These are phyloP conservation scores for Aphanomyces astaci DNA, from an alignment of 352 stramenopile genomes.

Conservation along the genomic window DNA sequence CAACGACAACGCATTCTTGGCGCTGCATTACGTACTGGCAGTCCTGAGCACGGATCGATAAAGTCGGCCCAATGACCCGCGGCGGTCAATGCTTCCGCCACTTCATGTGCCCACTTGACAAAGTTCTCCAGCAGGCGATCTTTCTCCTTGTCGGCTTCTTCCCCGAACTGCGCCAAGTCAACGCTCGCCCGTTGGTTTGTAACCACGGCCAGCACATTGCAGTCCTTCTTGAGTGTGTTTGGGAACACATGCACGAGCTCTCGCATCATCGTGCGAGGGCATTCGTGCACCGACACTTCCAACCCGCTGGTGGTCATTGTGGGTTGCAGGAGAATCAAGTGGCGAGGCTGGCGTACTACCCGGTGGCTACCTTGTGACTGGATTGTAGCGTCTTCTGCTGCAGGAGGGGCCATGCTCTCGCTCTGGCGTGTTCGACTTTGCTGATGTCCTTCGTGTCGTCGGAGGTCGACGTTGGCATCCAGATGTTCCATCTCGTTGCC, in stretches of 20 bases:
- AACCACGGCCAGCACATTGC: constrained; percentile 78
- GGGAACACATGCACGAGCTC: constrained; percentile 81
- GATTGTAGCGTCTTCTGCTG: constrained; percentile 27
- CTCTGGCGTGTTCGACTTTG: neutral
- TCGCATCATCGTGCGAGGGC: constrained; percentile 58
- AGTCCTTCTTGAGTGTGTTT: constrained; percentile 36
- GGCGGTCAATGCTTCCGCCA: constrained; percentile 70
- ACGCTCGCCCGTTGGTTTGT: constrained; percentile 91
- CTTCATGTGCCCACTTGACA: constrained; percentile 82
- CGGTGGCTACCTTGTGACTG: neutral
- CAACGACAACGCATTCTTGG: no score
- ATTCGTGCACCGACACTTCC: constrained; percentile 72
- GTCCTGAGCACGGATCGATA: constrained; percentile 95
- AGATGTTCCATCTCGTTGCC: no score
- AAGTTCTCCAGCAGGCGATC: constrained; percentile 95
- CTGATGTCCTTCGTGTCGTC: neutral
- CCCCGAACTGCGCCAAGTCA: constrained; percentile 92
- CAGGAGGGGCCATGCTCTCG: neutral
- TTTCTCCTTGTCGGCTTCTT: constrained; percentile 92
- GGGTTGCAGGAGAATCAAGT: constrained; percentile 38
- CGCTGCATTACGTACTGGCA: constrained; percentile 77
- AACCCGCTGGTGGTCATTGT: constrained; percentile 45
- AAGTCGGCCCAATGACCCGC: constrained; percentile 93
- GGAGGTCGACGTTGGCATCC: neutral
- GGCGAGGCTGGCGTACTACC: neutral